These are phyloP conservation scores for Cytospora leucostoma DNA, from an alignment of 2,329 filamentous ascomycete genomes.

Conservation along the genomic window DNA sequence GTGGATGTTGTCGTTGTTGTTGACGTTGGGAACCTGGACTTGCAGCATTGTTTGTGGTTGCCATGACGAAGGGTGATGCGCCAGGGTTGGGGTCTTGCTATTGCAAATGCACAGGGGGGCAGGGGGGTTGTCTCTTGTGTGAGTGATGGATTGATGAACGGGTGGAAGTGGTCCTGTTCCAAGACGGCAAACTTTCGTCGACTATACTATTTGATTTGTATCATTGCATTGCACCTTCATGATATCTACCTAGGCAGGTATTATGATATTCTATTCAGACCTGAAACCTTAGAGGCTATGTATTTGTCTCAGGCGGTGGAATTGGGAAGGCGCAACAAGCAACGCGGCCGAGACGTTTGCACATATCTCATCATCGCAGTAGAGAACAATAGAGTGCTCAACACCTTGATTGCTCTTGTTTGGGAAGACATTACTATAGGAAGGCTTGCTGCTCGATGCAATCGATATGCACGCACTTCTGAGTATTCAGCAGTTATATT, in stretches of 20 bases:
- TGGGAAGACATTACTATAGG: neutral
- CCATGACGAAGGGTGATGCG: slow-evolving; percentile 2
- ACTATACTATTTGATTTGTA: too few species aligned
- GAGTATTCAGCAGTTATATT: too few species aligned
- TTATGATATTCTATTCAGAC: too few species aligned
- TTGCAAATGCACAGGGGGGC: neutral
- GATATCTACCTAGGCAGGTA: too few species aligned
- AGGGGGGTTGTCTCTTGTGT: slow-evolving; percentile 4
- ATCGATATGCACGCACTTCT: too few species aligned
- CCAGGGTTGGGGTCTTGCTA: slow-evolving; percentile 13
- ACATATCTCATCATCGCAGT: neutral
- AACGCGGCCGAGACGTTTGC: neutral
- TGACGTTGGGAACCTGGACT: neutral
- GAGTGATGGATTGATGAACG: slow-evolving; percentile 5
- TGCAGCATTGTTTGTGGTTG: neutral
- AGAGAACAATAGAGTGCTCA: too few species aligned
- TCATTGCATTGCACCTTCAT: too few species aligned
- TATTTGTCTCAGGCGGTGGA: neutral
- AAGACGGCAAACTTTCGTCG: neutral
- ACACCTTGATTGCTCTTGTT: neutral
- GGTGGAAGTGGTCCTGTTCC: neutral
- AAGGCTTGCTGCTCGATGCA: too few species aligned
- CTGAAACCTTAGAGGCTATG: neutral
- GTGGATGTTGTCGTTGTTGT: neutral
- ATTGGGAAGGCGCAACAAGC: neutral